These are phyloP conservation scores for Zoysia matrella DNA, from an alignment of 202 grass and related monocot species.

Conservation along the genomic window DNA sequence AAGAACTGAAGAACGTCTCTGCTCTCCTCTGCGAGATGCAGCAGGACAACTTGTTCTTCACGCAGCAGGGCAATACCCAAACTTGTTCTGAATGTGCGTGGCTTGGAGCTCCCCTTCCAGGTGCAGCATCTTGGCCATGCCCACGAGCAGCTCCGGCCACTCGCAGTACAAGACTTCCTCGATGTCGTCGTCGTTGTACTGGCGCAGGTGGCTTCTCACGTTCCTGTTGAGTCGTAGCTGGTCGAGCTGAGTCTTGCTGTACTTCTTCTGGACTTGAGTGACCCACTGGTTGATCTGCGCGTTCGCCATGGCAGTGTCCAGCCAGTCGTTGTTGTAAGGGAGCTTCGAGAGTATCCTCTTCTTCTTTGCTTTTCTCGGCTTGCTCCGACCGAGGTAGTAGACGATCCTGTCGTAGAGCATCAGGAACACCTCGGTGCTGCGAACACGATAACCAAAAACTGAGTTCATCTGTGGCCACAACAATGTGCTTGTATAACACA, in stretches of 20 bases:
- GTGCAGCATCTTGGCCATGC: not conserved
- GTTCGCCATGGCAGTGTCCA: slow-evolving; percentile 30
- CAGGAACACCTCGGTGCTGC: slow-evolving; percentile 38
- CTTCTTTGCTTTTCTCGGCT: not conserved
- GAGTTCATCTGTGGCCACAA: not conserved
- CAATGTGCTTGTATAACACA: not conserved
- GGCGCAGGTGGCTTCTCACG: slow-evolving; percentile 17
- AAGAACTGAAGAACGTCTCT: not conserved
- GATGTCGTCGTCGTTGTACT: slow-evolving; percentile 1
- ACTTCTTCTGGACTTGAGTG: not conserved
- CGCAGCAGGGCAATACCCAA: not conserved
- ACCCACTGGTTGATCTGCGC: slow-evolving; percentile 20
- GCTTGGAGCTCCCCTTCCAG: slow-evolving; percentile 8
- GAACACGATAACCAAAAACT: not conserved
- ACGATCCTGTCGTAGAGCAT: slow-evolving; percentile 33
- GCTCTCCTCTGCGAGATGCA: not conserved
- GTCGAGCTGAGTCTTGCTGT: not conserved
- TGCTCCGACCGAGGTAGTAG: not conserved
- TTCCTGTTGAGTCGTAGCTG: slow-evolving; percentile 35
- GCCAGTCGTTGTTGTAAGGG: slow-evolving; percentile 27
- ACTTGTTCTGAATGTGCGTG: slow-evolving; percentile 27
- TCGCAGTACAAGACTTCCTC: slow-evolving; percentile 23
- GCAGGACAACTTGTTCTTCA: slow-evolving; percentile 1
- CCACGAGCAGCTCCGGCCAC: not conserved
- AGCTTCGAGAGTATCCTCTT: slow-evolving; percentile 10